Evolutionary conservation across 106 monocot species (phyloP).

Genomic region (Amphibolis antarctica): DNA sequence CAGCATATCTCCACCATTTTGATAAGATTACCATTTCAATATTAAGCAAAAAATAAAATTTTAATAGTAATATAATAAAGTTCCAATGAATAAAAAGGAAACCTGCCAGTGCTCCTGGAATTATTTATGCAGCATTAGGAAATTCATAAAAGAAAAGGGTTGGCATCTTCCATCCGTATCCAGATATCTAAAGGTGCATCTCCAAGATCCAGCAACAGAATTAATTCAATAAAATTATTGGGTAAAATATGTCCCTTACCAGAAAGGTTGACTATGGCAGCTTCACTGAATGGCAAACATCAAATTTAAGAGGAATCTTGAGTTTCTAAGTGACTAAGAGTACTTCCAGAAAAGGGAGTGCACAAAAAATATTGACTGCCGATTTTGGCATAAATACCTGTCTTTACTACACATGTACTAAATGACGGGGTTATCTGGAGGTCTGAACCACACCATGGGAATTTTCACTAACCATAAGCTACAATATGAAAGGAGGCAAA

Average conservation of each 20-base stretch:
- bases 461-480: neutral
- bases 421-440: neutral
- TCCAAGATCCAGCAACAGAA: constrained; percentile 1
- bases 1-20: no score
- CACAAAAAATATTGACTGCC: neutral
- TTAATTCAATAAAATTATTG: neutral
- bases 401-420: constrained; percentile 6
- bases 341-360: neutral
- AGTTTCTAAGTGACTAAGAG: neutral
- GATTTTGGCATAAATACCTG: constrained; percentile 19
- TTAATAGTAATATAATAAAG: neutral
- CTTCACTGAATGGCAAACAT: neutral
- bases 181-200: neutral
- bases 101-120: constrained; percentile 27
- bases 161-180: no score
- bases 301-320: neutral
- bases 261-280: neutral
- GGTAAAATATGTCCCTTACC: no score
- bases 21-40: neutral
- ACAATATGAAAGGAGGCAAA: neutral
- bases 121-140: constrained; percentile 4
- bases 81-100: neutral
- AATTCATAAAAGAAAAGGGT: no score
- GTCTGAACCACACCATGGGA: neutral
- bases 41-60: neutral